Conservation (phyloP, 306 rosid species). For the Mucuna pruriens region DNA sequence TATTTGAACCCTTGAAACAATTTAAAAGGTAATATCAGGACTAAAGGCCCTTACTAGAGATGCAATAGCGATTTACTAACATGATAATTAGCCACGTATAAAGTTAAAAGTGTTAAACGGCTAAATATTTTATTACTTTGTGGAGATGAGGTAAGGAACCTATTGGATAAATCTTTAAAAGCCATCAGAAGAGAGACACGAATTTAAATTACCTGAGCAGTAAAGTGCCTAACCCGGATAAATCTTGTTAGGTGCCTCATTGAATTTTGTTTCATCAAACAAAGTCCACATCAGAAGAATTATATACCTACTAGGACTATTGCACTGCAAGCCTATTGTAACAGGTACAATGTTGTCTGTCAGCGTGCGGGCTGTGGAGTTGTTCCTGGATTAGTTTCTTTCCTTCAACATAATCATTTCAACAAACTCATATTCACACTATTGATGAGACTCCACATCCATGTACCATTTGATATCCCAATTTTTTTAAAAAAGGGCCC, state of each 20-base stretch:
- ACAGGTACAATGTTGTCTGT: too few species aligned
- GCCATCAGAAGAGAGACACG: too few species aligned
- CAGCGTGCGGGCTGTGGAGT: too few species aligned
- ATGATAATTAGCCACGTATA: not conserved
- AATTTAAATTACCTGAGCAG: not conserved
- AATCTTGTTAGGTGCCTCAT: not conserved
- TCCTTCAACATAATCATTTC: conserved; percentile 64
- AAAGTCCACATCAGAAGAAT: conserved; percentile 47
- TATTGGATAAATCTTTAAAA: too few species aligned
- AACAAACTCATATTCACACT: conserved; percentile 67
- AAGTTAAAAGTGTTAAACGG: not conserved
- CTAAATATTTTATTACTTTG: not conserved
- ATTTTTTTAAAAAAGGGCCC: conserved; percentile 85
- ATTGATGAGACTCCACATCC: conserved; percentile 44
- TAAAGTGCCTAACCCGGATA: not conserved
- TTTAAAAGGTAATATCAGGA: not conserved
- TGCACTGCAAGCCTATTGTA: too few species aligned
- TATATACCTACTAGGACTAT: too few species aligned
- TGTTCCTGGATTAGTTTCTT: too few species aligned
- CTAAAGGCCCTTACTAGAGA: not conserved
- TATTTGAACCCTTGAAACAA: not conserved
- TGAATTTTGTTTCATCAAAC: not conserved
- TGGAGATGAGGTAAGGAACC: too few species aligned
- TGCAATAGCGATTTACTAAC: not conserved
- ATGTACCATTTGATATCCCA: conserved; percentile 76